A percentile compares a stretch with the other conserved stretches of the same genome.
These are phyloP conservation scores for Suhomyces yuchorum DNA, from an alignment of 1,139 yeast species.

Conservation along the genomic window DNA sequence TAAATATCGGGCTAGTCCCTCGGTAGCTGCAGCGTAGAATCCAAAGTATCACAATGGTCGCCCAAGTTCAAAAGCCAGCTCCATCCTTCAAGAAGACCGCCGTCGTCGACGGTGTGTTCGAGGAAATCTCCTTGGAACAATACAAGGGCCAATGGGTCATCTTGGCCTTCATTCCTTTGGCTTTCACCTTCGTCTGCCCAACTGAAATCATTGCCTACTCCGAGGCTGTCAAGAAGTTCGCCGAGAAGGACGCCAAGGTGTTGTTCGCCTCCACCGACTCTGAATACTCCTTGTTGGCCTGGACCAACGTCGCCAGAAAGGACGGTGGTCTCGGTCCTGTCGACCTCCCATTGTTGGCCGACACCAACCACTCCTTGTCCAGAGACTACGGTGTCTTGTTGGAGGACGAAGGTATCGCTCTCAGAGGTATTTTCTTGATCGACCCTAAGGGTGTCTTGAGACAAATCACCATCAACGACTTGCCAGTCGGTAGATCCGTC, in stretches of 20 bases:
- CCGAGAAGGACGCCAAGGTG: slow-evolving; percentile 83
- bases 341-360: slow-evolving; percentile 91
- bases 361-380: slow-evolving; percentile 93
- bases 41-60: slow-evolving; percentile 60
- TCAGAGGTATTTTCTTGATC: slow-evolving; percentile 96
- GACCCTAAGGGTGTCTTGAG: slow-evolving; percentile 94
- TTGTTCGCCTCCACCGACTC: slow-evolving; percentile 98
- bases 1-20: slow-evolving; percentile 5
- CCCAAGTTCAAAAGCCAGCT: slow-evolving; percentile 90
- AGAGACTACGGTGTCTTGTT: slow-evolving; percentile 95
- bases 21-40: not conserved
- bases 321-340: slow-evolving; percentile 98
- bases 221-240: slow-evolving; percentile 87
- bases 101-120: slow-evolving; percentile 92
- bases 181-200: slow-evolving; percentile 99
- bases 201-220: slow-evolving; percentile 98
- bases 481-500: slow-evolving; percentile 98
- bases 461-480: slow-evolving; percentile 96
- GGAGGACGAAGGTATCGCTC: slow-evolving; percentile 94
- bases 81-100: slow-evolving; percentile 96
- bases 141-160: slow-evolving; percentile 98
- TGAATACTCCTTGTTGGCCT: slow-evolving; percentile 93
- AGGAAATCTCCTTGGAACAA: slow-evolving; percentile 90
- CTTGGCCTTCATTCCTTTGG: slow-evolving; percentile 95
- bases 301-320: slow-evolving; percentile 96